phyloP scores from a whole-genome alignment of 2,329 filamentous ascomycete species.

The Paracorniculantispora psalliotae region DNA sequence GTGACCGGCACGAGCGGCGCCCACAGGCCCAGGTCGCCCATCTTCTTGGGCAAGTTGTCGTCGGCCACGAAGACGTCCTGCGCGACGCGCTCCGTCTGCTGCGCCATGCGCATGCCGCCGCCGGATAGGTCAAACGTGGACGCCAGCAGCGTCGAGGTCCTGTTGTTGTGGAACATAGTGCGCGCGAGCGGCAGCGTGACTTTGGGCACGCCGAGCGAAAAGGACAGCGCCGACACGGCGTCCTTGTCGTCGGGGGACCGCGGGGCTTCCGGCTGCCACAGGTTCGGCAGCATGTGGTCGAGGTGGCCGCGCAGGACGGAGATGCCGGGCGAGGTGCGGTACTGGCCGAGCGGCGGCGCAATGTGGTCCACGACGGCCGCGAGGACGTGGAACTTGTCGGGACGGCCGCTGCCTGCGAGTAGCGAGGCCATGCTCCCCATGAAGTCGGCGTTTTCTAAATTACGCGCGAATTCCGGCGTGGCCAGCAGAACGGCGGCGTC shows the following conservation, averaged over 20 bases:
- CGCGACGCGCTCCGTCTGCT: conserved; percentile 31
- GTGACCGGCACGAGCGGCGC: conserved; percentile 60
- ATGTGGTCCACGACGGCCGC: conserved; percentile 54
- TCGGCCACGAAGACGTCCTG: conserved; percentile 32
- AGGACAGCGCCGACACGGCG: conserved; percentile 36
- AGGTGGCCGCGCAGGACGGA: conserved; percentile 45
- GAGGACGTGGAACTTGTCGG: conserved; percentile 41
- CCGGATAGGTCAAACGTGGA: conserved; percentile 25
- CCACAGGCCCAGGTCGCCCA: conserved; percentile 25
- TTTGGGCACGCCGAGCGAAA: conserved; percentile 32
- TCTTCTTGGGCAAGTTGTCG: conserved; percentile 17
- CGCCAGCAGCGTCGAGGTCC: conserved; percentile 51
- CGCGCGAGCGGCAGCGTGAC: conserved; percentile 66
- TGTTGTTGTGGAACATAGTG: conserved; percentile 70
- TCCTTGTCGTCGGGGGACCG: conserved; percentile 28
- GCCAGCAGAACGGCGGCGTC: conserved; percentile 46
- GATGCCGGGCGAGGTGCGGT: conserved; percentile 37
- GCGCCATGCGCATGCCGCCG: conserved; percentile 18
- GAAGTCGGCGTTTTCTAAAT: conserved; percentile 41
- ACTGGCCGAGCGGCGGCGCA: conserved; percentile 29
- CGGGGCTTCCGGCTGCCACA: conserved; percentile 35
- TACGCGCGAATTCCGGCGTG: conserved; percentile 43
- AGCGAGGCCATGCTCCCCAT: conserved; percentile 39
- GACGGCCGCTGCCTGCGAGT: conserved; percentile 39
- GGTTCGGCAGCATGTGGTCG: conserved; percentile 37